These are phyloP conservation scores for Phoma herbarum DNA, from an alignment of 2,329 filamentous ascomycete species.

Conservation along the genomic window DNA sequence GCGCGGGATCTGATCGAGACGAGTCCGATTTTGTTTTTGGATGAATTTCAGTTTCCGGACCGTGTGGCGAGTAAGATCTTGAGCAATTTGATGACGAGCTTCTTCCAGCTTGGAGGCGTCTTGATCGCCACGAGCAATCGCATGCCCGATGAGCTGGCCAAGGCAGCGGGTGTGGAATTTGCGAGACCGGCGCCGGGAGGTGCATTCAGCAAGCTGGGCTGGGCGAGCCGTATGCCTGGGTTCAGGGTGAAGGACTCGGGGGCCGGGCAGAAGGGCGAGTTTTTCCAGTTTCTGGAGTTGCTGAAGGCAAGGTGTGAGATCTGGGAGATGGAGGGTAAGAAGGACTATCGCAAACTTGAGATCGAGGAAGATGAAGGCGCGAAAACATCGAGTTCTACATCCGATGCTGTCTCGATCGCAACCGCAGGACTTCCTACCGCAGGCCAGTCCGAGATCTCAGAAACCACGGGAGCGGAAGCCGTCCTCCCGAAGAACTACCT, in stretches of 20 bases:
- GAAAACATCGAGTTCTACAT: not conserved
- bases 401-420: slow-evolving; percentile 1
- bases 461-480: slow-evolving; percentile 5
- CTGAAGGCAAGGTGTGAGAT: slow-evolving; percentile 81
- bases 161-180: slow-evolving; percentile 76
- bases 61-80: slow-evolving; percentile 80
- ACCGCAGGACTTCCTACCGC: slow-evolving; percentile 8
- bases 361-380: slow-evolving; percentile 38
- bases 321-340: slow-evolving; percentile 81
- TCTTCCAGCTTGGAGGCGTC: slow-evolving; percentile 84
- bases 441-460: slow-evolving; percentile 6
- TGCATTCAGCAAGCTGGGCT: slow-evolving; percentile 45
- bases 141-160: slow-evolving; percentile 82
- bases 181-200: slow-evolving; percentile 57
- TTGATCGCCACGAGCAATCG: slow-evolving; percentile 82
- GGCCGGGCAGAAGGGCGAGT: slow-evolving; percentile 68
- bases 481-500: slow-evolving; percentile 48
- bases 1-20: slow-evolving; percentile 78
- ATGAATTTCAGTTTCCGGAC: slow-evolving; percentile 86
- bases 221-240: slow-evolving; percentile 59
- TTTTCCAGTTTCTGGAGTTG: slow-evolving; percentile 78
- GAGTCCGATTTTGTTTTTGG: slow-evolving; percentile 79
- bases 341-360: slow-evolving; percentile 69
- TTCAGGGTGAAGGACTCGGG: slow-evolving; percentile 52
- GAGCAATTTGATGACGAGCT: slow-evolving; percentile 78